Evolutionary conservation across 129 eudicot genomes (phyloP).

Genomic region (Scalesia atractyloides): DNA sequence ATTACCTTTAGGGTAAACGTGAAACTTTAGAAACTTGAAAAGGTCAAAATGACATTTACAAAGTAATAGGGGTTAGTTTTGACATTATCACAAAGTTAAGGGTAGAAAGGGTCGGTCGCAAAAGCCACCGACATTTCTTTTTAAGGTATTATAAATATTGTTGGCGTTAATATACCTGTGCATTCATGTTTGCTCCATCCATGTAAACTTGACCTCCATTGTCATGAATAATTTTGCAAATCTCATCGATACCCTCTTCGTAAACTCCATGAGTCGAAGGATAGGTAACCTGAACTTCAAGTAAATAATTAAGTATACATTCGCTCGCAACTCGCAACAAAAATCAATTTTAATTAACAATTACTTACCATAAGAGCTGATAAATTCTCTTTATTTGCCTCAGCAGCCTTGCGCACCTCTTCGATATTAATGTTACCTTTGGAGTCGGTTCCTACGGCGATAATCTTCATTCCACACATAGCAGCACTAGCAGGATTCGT

Average conservation of each 20-base stretch:
- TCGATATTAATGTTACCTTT: slow-evolving; percentile 92
- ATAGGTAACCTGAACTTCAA: slow-evolving; percentile 1
- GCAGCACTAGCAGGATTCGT: slow-evolving; percentile 99
- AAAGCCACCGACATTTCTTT: too few relatives aligned
- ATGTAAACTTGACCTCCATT: slow-evolving; percentile 18
- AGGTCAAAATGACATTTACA: too few relatives aligned
- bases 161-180: not conserved
- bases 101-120: too few relatives aligned
- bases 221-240: not conserved
- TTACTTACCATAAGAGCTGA: slow-evolving; percentile 83
- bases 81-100: too few relatives aligned
- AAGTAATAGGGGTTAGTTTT: too few relatives aligned
- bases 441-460: slow-evolving; percentile 86
- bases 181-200: slow-evolving; percentile 96
- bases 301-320: not conserved
- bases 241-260: not conserved
- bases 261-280: slow-evolving; percentile 88
- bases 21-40: too few relatives aligned
- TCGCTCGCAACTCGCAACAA: not conserved
- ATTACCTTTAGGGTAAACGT: too few relatives aligned
- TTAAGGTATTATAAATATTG: not conserved
- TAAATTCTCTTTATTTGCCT: slow-evolving; percentile 70
- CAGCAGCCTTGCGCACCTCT: slow-evolving; percentile 90
- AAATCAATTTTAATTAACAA: not conserved
- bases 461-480: slow-evolving; percentile 98